Evolutionary conservation across 805 yeast genomes (phyloP).

Genomic region (Saccharomycopsis babjevae): DNA sequence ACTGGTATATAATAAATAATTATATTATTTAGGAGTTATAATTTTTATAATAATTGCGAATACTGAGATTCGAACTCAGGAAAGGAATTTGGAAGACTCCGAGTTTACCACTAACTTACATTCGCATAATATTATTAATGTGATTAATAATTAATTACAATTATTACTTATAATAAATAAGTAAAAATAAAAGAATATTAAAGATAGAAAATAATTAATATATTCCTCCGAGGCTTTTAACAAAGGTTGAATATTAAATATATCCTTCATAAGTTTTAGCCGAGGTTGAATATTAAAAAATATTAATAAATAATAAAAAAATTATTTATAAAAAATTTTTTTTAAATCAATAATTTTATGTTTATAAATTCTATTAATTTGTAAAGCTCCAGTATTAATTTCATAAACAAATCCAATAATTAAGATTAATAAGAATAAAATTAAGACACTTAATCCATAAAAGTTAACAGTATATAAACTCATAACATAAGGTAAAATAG

Average conservation of each 20-base stretch:
- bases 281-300: background rate
- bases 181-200: background rate
- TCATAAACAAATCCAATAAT: slow-evolving; percentile 19
- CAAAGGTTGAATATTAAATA: no score
- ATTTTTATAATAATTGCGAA: slow-evolving; percentile 6
- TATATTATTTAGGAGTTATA: no score
- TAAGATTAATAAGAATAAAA: slow-evolving; percentile 17
- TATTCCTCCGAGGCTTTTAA: no score
- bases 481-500: slow-evolving; percentile 20
- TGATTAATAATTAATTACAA: slow-evolving; percentile 1
- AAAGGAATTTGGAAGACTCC: slow-evolving; percentile 12
- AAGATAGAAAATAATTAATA: background rate
- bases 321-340: slow-evolving; percentile 5
- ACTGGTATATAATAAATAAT: no score
- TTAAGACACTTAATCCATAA: slow-evolving; percentile 18
- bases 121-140: slow-evolving; percentile 2
- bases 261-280: background rate
- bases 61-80: slow-evolving; percentile 18
- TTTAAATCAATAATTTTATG: slow-evolving; percentile 5
- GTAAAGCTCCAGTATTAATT: slow-evolving; percentile 19
- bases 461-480: slow-evolving; percentile 15
- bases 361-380: slow-evolving; percentile 18
- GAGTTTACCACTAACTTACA: slow-evolving; percentile 16
- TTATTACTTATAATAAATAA: no score
- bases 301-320: background rate